Evolutionary conservation across 305 asterid genomes (phyloP), one percentile per base, ranked within the genome.

Genomic region (Ajuga reptans): DNA sequence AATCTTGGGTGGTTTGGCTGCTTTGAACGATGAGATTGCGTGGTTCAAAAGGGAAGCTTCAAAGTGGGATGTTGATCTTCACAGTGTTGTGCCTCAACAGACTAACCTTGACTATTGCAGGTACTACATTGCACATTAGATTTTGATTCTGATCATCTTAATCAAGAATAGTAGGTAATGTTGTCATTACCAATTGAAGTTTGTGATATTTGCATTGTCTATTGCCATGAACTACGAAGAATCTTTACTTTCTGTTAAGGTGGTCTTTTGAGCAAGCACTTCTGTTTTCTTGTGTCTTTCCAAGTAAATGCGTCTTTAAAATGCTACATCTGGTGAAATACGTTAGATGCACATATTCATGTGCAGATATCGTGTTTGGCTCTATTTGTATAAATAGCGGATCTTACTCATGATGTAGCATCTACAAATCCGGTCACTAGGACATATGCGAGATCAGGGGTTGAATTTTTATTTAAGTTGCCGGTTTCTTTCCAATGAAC

Each of bases 1-100:
- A 24, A 77, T 89, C 56, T 76, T 87, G 81, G 84, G 87, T 6
- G 96, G 91, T 36, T 1, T 87, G 24, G 92, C 89, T 54, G 82
- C 92, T 16, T 65, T 87, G 57, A 85, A 81, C 14, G 98, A 87
- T 58, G 98, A 89, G 76, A 52, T 92, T 59, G 69, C 78, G 33
- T 92, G 98, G 96, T 92, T 92, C 83, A 89, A 87, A 72, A 83
- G 64, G 36, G 91, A 92, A 79, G 92, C 98, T 55, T 84, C 90
- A n/a, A 86, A 89, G 59, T 89, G 91, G 93, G 69, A 59, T 17
- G 84, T 91, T 83, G 76, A 80, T 15, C 79, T 87, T 11, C 18
- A 76, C 37, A 76, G 61, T 58, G 74, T 86, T 11, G 79, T 76
- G 74, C 85, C 88, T 70, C 91, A 84, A 41, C 74, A 74, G 74